Percentiles rank a stretch among this genome's conserved stretches.
Evolutionary conservation across 2,329 filamentous ascomycete species (phyloP).

Genomic region (Bimuria novae-zelandiae): DNA sequence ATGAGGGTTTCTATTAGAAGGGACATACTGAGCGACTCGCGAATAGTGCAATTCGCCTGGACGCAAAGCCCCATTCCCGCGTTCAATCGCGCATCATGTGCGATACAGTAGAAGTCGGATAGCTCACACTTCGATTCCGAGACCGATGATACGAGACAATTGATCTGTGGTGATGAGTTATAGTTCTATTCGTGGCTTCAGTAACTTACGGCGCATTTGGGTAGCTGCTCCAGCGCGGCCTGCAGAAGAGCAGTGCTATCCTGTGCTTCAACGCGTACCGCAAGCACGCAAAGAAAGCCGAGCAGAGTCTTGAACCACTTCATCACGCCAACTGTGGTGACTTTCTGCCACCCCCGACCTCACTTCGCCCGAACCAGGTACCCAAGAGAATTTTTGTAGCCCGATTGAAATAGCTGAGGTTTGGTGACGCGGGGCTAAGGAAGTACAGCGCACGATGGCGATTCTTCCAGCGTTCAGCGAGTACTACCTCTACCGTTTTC

Average conservation of each 20-base stretch:
- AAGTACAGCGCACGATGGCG: too few relatives aligned
- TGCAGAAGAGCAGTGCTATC: conserved; percentile 10
- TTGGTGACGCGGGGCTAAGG: too few relatives aligned
- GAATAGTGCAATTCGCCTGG: conserved; percentile 25
- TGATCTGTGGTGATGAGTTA: conserved; percentile 19
- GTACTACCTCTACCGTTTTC: neutral
- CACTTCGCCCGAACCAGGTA: neutral
- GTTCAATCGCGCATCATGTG: conserved; percentile 21
- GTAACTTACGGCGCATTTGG: conserved; percentile 11
- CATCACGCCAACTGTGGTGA: neutral
- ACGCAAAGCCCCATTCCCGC: conserved; percentile 26
- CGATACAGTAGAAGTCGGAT: conserved; percentile 31
- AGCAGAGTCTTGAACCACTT: neutral
- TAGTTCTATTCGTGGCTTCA: neutral
- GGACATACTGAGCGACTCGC: conserved; percentile 31
- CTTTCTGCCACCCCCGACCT: neutral
- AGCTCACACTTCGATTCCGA: conserved; percentile 28
- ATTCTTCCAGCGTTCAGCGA: neutral
- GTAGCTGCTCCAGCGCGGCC: conserved; percentile 5
- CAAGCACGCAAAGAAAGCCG: neutral
- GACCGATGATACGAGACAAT: conserved; percentile 27
- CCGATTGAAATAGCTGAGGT: neutral
- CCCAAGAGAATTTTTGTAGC: too few relatives aligned
- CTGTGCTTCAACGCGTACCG: conserved; percentile 2
- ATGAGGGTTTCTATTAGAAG: neutral